Evolutionary conservation across 805 yeast genomes (phyloP).

Genomic region (Grigorovia yakushimaensis): DNA sequence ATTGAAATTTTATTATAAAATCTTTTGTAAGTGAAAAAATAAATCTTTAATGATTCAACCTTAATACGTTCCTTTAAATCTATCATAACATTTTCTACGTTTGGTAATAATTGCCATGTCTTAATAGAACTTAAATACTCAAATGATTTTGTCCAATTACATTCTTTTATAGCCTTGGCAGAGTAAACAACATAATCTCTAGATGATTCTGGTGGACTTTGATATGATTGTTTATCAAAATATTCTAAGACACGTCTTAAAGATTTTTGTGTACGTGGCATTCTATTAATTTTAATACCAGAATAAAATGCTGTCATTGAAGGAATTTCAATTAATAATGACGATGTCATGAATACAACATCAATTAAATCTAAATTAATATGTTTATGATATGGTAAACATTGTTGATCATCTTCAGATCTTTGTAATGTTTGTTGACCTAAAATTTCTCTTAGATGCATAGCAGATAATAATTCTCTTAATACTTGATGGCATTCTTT

Average conservation of each 20-base stretch:
- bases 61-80: slow-evolving; percentile 74
- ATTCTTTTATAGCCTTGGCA: slow-evolving; percentile 75
- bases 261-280: slow-evolving; percentile 55
- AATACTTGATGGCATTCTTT: slow-evolving; percentile 79
- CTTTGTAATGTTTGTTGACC: slow-evolving; percentile 81
- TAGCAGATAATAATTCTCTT: slow-evolving; percentile 78
- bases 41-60: slow-evolving; percentile 87
- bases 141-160: slow-evolving; percentile 79
- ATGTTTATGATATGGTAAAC: slow-evolving; percentile 97
- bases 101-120: slow-evolving; percentile 77
- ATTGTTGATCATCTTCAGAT: slow-evolving; percentile 37
- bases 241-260: slow-evolving; percentile 86
- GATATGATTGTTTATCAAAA: slow-evolving; percentile 88
- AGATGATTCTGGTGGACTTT: slow-evolving; percentile 96
- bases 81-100: slow-evolving; percentile 53
- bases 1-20: slow-evolving; percentile 69
- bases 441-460: slow-evolving; percentile 79
- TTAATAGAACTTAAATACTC: slow-evolving; percentile 48
- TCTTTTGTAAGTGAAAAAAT: slow-evolving; percentile 71
- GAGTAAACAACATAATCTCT: slow-evolving; percentile 91
- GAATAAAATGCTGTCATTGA: slow-evolving; percentile 63
- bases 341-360: slow-evolving; percentile 84
- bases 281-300: slow-evolving; percentile 52
- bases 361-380: slow-evolving; percentile 91
- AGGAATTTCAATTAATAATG: slow-evolving; percentile 86